Conservation (phyloP, 2,329 filamentous ascomycete species). For the Arachnopeziza araneosa region DNA sequence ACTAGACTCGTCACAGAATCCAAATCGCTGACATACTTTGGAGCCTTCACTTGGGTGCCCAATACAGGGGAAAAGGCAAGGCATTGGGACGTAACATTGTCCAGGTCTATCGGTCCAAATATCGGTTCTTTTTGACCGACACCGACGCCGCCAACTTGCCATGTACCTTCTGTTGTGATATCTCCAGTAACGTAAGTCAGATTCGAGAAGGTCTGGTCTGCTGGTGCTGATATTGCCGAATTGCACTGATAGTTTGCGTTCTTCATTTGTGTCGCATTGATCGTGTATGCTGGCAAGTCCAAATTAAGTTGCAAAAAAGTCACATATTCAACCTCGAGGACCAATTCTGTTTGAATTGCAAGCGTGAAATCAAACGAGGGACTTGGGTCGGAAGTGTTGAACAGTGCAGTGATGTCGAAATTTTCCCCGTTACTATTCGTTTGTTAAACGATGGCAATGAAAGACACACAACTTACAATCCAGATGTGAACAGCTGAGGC, state of each 20-base stretch:
- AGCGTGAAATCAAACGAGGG: background rate
- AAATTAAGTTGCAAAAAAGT: background rate
- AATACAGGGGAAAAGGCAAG: background rate
- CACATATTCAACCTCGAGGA: background rate
- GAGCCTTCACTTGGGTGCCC: background rate
- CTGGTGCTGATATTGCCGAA: background rate
- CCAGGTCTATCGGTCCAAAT: background rate
- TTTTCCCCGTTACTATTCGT: background rate
- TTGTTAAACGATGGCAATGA: background rate
- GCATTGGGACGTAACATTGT: background rate
- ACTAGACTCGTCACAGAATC: background rate
- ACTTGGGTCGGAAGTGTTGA: background rate
- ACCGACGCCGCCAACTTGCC: background rate
- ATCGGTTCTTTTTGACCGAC: background rate
- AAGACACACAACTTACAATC: background rate
- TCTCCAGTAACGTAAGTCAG: background rate
- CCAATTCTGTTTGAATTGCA: background rate
- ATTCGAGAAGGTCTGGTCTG: background rate
- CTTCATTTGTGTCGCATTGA: background rate
- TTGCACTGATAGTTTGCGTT: background rate
- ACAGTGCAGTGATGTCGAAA: background rate
- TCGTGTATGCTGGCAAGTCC: background rate
- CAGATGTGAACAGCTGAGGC: background rate
- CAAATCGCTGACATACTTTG: background rate
- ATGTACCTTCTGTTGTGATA: background rate